These are phyloP conservation scores for Saturnispora kantuleensis DNA, from an alignment of 805 yeast species.

Conservation along the genomic window DNA sequence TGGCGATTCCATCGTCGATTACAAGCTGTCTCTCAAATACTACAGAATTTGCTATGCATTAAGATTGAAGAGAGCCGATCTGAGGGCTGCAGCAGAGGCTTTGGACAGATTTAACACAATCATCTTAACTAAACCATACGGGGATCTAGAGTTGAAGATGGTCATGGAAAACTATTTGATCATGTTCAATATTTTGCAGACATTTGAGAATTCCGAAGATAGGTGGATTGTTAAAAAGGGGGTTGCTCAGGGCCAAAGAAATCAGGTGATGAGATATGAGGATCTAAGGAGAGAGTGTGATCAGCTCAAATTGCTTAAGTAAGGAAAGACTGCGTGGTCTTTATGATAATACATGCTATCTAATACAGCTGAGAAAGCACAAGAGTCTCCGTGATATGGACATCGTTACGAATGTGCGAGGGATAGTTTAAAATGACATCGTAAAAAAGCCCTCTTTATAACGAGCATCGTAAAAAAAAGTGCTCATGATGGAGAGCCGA, in stretches of 20 bases:
- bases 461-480: no score
- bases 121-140: slow-evolving; percentile 7
- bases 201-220: slow-evolving; percentile 28
- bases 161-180: slow-evolving; percentile 30
- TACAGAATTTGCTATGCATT: slow-evolving; percentile 44
- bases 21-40: slow-evolving; percentile 30
- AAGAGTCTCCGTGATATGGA: no score
- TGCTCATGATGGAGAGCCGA: no score
- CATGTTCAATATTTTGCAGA: slow-evolving; percentile 31
- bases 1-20: slow-evolving; percentile 18
- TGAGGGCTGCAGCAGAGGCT: slow-evolving; percentile 38
- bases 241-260: slow-evolving; percentile 1
- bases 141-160: slow-evolving; percentile 12
- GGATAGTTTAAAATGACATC: no score
- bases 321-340: no score
- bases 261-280: slow-evolving; percentile 11
- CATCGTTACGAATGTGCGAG: no score
- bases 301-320: slow-evolving; percentile 1
- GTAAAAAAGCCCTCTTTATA: no score
- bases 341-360: no score
- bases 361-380: no score
- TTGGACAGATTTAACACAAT: slow-evolving; percentile 31
- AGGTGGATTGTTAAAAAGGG: slow-evolving; percentile 30
- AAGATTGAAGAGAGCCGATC: slow-evolving; percentile 39
- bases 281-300: slow-evolving; percentile 20